Conservation (phyloP, 768 basidiomycete genomes). For the Boletus fagicola region DNA sequence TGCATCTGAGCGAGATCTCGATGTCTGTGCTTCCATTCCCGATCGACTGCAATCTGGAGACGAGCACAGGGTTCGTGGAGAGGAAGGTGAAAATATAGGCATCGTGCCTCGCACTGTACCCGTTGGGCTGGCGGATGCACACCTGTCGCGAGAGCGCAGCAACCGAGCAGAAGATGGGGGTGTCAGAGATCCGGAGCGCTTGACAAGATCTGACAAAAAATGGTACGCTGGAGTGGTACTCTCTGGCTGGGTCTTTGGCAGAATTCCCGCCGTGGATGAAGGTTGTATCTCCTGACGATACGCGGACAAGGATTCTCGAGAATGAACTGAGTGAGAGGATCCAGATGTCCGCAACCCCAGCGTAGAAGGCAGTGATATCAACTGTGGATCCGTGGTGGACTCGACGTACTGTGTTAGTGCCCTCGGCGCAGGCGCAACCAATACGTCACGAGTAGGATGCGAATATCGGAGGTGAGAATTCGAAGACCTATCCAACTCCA, state of each 20-base stretch:
- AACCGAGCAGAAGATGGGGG: conserved; percentile 27
- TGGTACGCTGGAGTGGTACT: conserved; percentile 57
- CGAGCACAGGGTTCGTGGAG: conserved; percentile 7
- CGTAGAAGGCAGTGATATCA: conserved; percentile 65
- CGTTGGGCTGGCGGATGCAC: conserved; percentile 34
- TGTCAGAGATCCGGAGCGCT: conserved; percentile 31
- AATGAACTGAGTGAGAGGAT: conserved; percentile 26
- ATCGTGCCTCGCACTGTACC: conserved; percentile 27
- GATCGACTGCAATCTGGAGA: conserved; percentile 18
- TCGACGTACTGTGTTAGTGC: conserved; percentile 75
- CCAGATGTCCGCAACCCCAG: conserved; percentile 54
- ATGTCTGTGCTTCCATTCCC: conserved; percentile 6
- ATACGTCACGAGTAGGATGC: conserved; percentile 47
- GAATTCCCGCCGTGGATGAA: background rate
- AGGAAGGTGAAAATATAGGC: conserved; percentile 14
- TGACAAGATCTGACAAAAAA: conserved; percentile 59
- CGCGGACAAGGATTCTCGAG: conserved; percentile 1
- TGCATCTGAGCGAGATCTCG: conserved; percentile 31
- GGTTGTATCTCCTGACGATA: conserved; percentile 2
- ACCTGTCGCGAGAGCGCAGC: conserved; percentile 34
- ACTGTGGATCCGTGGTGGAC: conserved; percentile 49
- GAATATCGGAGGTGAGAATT: conserved; percentile 48
- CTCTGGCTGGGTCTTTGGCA: conserved; percentile 40
- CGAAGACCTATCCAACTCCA: conserved; percentile 34
- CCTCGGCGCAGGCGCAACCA: conserved; percentile 68